Conservation (phyloP, 192 early-diverging fungal genomes). For the Coemansia guatemalensis region DNA sequence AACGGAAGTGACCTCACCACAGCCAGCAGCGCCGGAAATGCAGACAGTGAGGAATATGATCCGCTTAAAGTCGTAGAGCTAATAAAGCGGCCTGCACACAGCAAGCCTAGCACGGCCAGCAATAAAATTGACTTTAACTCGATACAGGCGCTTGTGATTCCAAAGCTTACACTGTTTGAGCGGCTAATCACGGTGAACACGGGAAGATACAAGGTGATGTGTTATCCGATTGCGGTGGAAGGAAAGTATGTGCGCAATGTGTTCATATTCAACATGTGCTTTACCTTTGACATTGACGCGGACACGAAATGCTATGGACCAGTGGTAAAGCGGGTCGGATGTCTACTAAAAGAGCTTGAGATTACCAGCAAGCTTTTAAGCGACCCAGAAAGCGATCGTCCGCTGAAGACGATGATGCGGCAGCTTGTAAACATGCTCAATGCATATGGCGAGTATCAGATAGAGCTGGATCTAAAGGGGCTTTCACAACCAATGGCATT, state of each 20-base stretch:
- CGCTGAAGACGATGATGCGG: conserved; percentile 40
- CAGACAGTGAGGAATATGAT: background rate
- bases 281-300: conserved; percentile 86
- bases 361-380: conserved; percentile 50
- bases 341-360: conserved; percentile 80
- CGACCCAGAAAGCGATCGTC: conserved; percentile 25
- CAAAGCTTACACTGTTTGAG: conserved; percentile 48
- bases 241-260: conserved; percentile 73
- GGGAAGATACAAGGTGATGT: conserved; percentile 44
- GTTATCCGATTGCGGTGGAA: conserved; percentile 46
- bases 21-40: background rate
- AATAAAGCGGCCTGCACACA: conserved; percentile 27
- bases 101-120: background rate
- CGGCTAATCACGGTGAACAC: conserved; percentile 48
- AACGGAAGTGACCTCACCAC: background rate
- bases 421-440: conserved; percentile 50
- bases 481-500: conserved; percentile 38
- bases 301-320: conserved; percentile 83
- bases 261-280: conserved; percentile 90
- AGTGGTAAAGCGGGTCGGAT: conserved; percentile 83
- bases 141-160: conserved; percentile 48
- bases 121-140: conserved; percentile 54
- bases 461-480: conserved; percentile 44
- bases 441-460: conserved; percentile 47
- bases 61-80: conserved; percentile 14